These are phyloP conservation scores for grape (Vitis vinifera) DNA, from an alignment of 164 flowering plant genomes.

Conservation along the genomic window ASM3070453v1 NC_081813.1:2024501-2025000, in stretches of 20 bases:
- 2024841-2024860: conserved; percentile 37
- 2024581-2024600: no score
- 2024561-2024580: no score
- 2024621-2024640: no score
- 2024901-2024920: not conserved
- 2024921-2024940: no score
- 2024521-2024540: no score
- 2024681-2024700: not conserved
- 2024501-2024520: no score
- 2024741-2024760: conserved; percentile 65
- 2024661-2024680: not conserved
- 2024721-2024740: conserved; percentile 40
- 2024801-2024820: conserved; percentile 85
- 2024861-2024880: not conserved
- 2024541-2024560: no score
- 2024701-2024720: not conserved
- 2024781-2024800: conserved; percentile 88
- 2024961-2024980: no score
- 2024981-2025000: no score
- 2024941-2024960: no score
- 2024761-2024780: conserved; percentile 91
- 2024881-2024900: not conserved
- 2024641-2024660: no score
- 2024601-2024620: no score
- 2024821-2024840: conserved; percentile 87